A percentile compares a stretch with the other conserved stretches of the same genome.
phyloP scores from a whole-genome alignment of 768 basidiomycete genomes.

The Xerocomus brunneocitrinus region DNA sequence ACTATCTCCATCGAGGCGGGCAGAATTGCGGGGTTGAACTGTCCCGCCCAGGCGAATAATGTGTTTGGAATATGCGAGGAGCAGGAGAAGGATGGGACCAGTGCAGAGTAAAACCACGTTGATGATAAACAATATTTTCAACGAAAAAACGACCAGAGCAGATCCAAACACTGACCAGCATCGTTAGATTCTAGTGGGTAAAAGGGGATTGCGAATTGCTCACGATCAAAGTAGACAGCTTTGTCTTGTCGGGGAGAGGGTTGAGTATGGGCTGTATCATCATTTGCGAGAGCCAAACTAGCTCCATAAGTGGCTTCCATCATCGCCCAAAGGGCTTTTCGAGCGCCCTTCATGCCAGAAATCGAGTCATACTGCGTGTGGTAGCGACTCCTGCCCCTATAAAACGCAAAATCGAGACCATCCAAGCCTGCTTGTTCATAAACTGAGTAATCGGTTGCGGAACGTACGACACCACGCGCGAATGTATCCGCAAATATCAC shows the following conservation, averaged over 20 bases:
- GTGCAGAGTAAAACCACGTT: slow-evolving; percentile 59
- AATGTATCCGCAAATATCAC: slow-evolving; percentile 69
- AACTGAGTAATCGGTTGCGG: slow-evolving; percentile 69
- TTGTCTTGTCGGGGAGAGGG: slow-evolving; percentile 20
- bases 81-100: slow-evolving; percentile 53
- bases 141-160: slow-evolving; percentile 50
- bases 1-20: not conserved
- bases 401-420: slow-evolving; percentile 79
- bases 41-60: slow-evolving; percentile 20
- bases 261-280: slow-evolving; percentile 26
- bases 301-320: slow-evolving; percentile 61
- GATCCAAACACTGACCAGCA: slow-evolving; percentile 51
- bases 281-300: slow-evolving; percentile 51
- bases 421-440: slow-evolving; percentile 56
- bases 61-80: slow-evolving; percentile 38
- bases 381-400: slow-evolving; percentile 66
- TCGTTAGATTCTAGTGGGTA: not conserved
- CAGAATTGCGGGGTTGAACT: slow-evolving; percentile 10
- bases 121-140: slow-evolving; percentile 45
- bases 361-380: slow-evolving; percentile 74
- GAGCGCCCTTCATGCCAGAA: slow-evolving; percentile 49
- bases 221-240: slow-evolving; percentile 73
- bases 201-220: slow-evolving; percentile 21
- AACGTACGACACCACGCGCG: slow-evolving; percentile 57
- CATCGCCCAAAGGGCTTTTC: slow-evolving; percentile 70